Percentiles rank a stretch among this genome's conserved stretches.
Conservation (phyloP, 345 rosid genomes). For the Salix brachista region DNA sequence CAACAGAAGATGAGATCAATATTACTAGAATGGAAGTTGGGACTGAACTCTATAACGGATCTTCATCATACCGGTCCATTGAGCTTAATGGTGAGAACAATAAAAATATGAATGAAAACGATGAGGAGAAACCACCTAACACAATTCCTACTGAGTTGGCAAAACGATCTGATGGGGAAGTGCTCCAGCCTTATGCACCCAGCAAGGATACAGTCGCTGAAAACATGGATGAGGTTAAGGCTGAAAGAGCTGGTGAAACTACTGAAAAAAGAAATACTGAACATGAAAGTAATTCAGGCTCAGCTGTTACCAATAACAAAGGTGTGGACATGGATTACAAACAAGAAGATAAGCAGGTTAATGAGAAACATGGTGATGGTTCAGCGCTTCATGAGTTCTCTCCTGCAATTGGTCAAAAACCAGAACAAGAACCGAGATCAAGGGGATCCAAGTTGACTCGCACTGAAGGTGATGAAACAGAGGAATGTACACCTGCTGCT, state of each 20-base stretch:
- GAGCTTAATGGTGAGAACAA: conserved; percentile 25
- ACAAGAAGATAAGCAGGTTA: conserved; percentile 18
- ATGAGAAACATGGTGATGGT: conserved; percentile 16
- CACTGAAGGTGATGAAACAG: conserved; percentile 42
- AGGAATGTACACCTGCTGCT: conserved; percentile 35
- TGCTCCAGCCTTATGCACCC: conserved; percentile 19
- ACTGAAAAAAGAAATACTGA: conserved; percentile 26
- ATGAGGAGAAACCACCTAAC: conserved; percentile 26
- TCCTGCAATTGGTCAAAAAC: conserved; percentile 14
- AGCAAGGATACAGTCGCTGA: conserved; percentile 17
- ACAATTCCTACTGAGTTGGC: conserved; percentile 20
- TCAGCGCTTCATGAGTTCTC: conserved; percentile 15
- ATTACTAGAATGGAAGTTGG: conserved; percentile 20
- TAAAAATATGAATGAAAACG: conserved; percentile 17
- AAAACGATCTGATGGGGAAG: conserved; percentile 23
- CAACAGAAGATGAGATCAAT: conserved; percentile 30
- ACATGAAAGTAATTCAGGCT: conserved; percentile 23
- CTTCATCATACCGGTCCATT: conserved; percentile 10
- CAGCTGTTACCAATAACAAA: conserved; percentile 24
- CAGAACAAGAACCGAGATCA: conserved; percentile 28
- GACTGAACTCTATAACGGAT: conserved; percentile 27
- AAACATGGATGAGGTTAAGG: conserved; percentile 28
- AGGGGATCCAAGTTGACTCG: conserved; percentile 30
- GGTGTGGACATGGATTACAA: conserved; percentile 31
- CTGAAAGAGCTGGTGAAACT: conserved; percentile 23